Evolutionary conservation across 352 stramenopile genomes (phyloP), one percentile per base, ranked within the genome.

Genomic region (Phytopythium delawarense): DNA sequence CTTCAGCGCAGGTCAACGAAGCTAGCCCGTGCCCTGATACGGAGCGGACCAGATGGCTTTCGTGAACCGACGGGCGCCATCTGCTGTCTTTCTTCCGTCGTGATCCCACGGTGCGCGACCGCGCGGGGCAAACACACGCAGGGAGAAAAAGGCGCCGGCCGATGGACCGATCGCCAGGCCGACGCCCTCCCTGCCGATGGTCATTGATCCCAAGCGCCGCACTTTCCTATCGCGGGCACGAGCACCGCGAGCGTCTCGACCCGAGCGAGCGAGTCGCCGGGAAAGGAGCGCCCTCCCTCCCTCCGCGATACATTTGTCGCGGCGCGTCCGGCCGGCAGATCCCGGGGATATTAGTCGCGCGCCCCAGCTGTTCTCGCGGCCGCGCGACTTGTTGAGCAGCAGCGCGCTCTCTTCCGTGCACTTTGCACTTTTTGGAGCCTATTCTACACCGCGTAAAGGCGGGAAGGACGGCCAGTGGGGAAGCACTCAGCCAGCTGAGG

Each of bases 81-180:
- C 1, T 52, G 46, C 0, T 52, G 6, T 28, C 8, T 6, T 53
- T 53, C 13, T 48, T 48, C 42, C 42, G 21, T 35, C 8, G 23
- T 21, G 21, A 35, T 53, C 23, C 46, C 46, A 53, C 46, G 46
- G 46, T 53, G 46, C 46, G 46, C 46, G 46, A 53, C 46, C 11
- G 45, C 46, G n/a, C 20, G 42, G 42, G 7, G 18, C 42, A n/a
- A 48, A 25, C 20, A 21, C 42, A 25, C 39, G 39, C 20, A 25
- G 18, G 20, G 25, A 23, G 34, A 48, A 25, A 48, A 48, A 48
- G 20, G 42, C 42, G 9, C 42, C 42, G 20, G 11, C 13, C 39
- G 13, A 45, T n/a, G 15, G 9, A 46, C 20, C 7, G 40, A 46
- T 39, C 34, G 34, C 34, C 34, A 7, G 34, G 34, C 34, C 34